Percentiles rank a stretch among this genome's conserved stretches.
phyloP scores from a whole-genome alignment of 805 yeast species.

The Myxozyma lipomycoides region DNA sequence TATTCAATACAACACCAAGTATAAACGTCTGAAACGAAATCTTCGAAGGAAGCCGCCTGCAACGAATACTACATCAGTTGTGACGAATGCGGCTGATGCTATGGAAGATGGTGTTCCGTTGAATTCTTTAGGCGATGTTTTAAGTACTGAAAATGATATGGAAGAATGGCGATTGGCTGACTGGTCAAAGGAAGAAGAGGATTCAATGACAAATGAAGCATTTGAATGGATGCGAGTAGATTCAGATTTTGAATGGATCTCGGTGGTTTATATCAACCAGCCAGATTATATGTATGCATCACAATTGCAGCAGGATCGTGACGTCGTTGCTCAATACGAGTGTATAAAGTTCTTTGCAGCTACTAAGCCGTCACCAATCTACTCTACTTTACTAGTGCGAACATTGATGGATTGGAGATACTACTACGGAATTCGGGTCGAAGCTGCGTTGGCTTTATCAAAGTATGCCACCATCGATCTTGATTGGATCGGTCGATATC shows the following conservation, averaged over 20 bases:
- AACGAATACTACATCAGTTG: slow-evolving; percentile 16
- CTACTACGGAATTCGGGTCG: slow-evolving; percentile 81
- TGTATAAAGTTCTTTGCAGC: slow-evolving; percentile 71
- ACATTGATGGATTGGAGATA: slow-evolving; percentile 81
- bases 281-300: slow-evolving; percentile 95
- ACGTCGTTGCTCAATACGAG: slow-evolving; percentile 90
- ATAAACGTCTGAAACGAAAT: slow-evolving; percentile 70
- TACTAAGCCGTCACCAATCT: slow-evolving; percentile 55
- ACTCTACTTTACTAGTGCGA: slow-evolving; percentile 72
- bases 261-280: slow-evolving; percentile 72
- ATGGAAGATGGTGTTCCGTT: slow-evolving; percentile 36
- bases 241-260: slow-evolving; percentile 96
- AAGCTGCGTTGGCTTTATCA: slow-evolving; percentile 79
- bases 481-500: slow-evolving; percentile 67
- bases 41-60: slow-evolving; percentile 38
- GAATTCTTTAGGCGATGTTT: slow-evolving; percentile 72
- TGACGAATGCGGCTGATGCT: slow-evolving; percentile 15
- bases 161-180: slow-evolving; percentile 70
- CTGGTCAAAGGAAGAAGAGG: slow-evolving; percentile 66
- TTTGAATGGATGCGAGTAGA: slow-evolving; percentile 98
- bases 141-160: slow-evolving; percentile 57
- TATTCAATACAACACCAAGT: slow-evolving; percentile 91
- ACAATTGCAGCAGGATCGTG: slow-evolving; percentile 90
- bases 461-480: slow-evolving; percentile 57
- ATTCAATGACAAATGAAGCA: slow-evolving; percentile 68